These are phyloP conservation scores for Zhuliangozyma parablackwelliae DNA, from an alignment of 1,139 yeast species.

Conservation along the genomic window DNA sequence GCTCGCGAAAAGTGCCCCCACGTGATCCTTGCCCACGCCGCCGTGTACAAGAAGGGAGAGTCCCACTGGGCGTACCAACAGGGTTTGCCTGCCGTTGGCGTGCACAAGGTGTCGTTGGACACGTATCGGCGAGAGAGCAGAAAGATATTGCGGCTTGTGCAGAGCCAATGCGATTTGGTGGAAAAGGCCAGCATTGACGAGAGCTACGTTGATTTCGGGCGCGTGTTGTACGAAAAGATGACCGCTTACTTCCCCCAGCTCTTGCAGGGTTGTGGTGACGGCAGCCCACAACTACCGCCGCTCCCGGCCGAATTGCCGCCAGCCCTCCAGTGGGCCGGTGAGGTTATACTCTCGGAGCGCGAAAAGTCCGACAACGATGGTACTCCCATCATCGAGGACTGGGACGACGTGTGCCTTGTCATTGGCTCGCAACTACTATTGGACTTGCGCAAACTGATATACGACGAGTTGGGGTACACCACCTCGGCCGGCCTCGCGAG, in stretches of 20 bases:
- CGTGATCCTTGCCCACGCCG: constrained; percentile 82
- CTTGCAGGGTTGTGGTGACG: constrained; percentile 3
- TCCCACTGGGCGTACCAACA: constrained; percentile 68
- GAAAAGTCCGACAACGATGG: constrained; percentile 10
- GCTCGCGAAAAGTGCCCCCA: constrained; percentile 75
- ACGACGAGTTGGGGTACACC: constrained; percentile 62
- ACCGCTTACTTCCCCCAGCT: constrained; percentile 25
- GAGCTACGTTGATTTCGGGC: constrained; percentile 79
- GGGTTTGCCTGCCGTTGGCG: constrained; percentile 38
- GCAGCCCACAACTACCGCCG: constrained; percentile 38
- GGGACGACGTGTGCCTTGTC: constrained; percentile 78
- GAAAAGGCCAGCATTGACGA: constrained; percentile 97
- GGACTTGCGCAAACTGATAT: constrained; percentile 51
- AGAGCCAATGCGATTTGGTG: constrained; percentile 53
- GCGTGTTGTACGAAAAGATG: constrained; percentile 23
- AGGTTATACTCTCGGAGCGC: constrained; percentile 13
- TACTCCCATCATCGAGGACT: constrained; percentile 40
- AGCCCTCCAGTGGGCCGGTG: constrained; percentile 24
- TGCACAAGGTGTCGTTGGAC: constrained; percentile 83
- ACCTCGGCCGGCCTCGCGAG: constrained; percentile 87
- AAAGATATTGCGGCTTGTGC: constrained; percentile 64
- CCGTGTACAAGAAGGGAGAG: constrained; percentile 86
- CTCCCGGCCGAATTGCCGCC: constrained; percentile 45
- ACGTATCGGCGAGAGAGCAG: constrained; percentile 87
- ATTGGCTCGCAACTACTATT: constrained; percentile 60